These are phyloP conservation scores for Stereocaulon alpinum DNA, from an alignment of 495 filamentous ascomycete genomes.

Conservation along the genomic window DNA sequence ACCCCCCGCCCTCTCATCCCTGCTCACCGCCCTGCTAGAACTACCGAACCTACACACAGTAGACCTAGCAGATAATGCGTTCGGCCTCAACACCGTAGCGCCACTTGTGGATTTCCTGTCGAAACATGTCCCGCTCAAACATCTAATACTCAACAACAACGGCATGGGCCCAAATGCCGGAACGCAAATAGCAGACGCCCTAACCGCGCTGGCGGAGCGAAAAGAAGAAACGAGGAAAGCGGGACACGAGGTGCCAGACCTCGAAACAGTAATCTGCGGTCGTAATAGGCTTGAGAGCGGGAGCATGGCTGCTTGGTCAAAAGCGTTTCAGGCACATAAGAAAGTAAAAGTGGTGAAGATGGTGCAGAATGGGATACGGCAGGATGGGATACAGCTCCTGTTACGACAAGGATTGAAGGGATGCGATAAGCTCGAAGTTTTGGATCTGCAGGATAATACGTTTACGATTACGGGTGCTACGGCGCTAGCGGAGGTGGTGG, in stretches of 20 bases:
- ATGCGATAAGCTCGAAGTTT: constrained; percentile 50
- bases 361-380: constrained; percentile 96
- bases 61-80: constrained; percentile 95
- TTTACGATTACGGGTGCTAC: constrained; percentile 74
- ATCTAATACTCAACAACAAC: constrained; percentile 95
- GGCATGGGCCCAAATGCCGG: constrained; percentile 90
- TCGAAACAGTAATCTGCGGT: constrained; percentile 92
- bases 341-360: constrained; percentile 79
- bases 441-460: constrained; percentile 96
- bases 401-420: constrained; percentile 65
- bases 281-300: constrained; percentile 93
- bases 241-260: constrained; percentile 57
- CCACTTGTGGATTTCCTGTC: constrained; percentile 79
- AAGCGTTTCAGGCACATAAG: constrained; percentile 67
- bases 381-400: constrained; percentile 75
- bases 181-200: constrained; percentile 68
- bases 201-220: constrained; percentile 64
- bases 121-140: constrained; percentile 72
- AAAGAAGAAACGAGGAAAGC: constrained; percentile 63
- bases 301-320: constrained; percentile 90
- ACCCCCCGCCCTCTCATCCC: constrained; percentile 71
- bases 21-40: constrained; percentile 76
- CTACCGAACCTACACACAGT: constrained; percentile 77
- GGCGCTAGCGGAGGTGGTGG: constrained; percentile 64
- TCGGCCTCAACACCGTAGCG: constrained; percentile 82